phyloP scores from a whole-genome alignment of 2,329 filamentous ascomycete genomes.

The Claviceps digitariae region DNA sequence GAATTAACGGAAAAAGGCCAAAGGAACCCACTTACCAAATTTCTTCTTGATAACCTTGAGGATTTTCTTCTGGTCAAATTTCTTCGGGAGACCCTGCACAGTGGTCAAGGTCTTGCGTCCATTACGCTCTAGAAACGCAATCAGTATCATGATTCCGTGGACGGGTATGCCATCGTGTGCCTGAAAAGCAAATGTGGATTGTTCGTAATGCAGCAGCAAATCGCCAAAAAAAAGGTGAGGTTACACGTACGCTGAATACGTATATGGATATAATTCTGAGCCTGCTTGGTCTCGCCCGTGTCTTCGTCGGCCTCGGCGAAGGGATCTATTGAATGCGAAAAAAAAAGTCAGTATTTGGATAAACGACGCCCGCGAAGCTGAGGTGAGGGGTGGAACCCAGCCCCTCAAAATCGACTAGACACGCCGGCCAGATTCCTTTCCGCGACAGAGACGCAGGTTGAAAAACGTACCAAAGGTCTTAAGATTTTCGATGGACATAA shows the following conservation, averaged over 20 bases:
- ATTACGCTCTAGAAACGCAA: constrained; percentile 72
- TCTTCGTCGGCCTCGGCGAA: constrained; percentile 99
- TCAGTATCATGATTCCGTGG: constrained; percentile 22
- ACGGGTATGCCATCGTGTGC: constrained; percentile 1
- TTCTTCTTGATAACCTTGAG: constrained; percentile 99
- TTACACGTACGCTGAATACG: constrained; percentile 81
- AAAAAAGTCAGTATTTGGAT: neutral
- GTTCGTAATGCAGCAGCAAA: neutral
- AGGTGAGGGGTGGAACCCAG: neutral
- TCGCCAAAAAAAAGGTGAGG: neutral
- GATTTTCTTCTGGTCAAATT: constrained; percentile 99
- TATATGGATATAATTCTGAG: constrained; percentile 98
- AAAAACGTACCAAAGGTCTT: constrained; percentile 70
- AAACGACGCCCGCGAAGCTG: constrained; percentile 13
- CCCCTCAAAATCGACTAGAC: neutral
- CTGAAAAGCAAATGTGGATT: neutral
- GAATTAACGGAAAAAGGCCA: neutral
- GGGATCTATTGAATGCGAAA: constrained; percentile 55
- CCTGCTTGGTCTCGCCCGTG: constrained; percentile 86
- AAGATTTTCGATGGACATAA: constrained; percentile 99
- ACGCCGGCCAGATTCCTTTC: neutral
- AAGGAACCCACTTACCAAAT: constrained; percentile 50
- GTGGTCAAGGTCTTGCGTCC: constrained; percentile 99
- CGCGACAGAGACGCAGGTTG: neutral
- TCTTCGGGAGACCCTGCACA: constrained; percentile 95